Evolutionary conservation across 768 basidiomycete genomes (phyloP).

Genomic region (Macrolepiota fuliginosa): DNA sequence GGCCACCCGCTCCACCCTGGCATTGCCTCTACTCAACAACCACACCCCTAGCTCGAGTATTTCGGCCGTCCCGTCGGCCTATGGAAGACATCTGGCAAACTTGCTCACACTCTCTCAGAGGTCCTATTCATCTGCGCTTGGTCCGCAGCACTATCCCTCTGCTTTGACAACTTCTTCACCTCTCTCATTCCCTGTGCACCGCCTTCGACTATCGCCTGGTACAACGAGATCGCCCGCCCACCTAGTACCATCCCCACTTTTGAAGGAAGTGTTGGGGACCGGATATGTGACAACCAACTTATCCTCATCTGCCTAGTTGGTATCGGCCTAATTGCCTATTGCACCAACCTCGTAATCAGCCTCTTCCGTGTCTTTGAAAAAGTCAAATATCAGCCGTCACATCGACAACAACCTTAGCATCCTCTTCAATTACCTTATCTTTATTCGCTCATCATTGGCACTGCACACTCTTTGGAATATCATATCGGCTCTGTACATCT

Average conservation of each 20-base stretch:
- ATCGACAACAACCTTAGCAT: constrained; percentile 8
- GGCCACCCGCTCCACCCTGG: constrained; percentile 21
- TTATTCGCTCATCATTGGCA: neutral
- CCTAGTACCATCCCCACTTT: constrained; percentile 36
- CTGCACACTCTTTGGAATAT: neutral
- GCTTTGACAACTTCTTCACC: constrained; percentile 92
- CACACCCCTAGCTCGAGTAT: constrained; percentile 72
- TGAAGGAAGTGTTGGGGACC: constrained; percentile 48
- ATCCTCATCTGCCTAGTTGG: constrained; percentile 77
- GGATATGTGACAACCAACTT: constrained; percentile 73
- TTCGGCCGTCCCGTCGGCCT: constrained; percentile 90
- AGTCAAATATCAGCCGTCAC: constrained; percentile 67
- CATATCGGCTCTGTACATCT: neutral
- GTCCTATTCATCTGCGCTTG: constrained; percentile 92
- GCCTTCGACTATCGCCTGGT: constrained; percentile 63
- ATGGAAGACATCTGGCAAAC: constrained; percentile 85
- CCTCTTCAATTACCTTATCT: neutral
- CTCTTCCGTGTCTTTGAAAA: constrained; percentile 88
- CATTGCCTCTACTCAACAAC: constrained; percentile 11
- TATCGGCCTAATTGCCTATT: constrained; percentile 76
- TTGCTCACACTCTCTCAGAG: constrained; percentile 84
- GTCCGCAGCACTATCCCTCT: constrained; percentile 85
- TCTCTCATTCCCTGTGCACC: constrained; percentile 78
- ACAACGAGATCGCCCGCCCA: constrained; percentile 62
- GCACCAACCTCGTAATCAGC: constrained; percentile 81